These are phyloP conservation scores for Pichia ethanolica DNA, from an alignment of 805 yeast species.

Conservation along the genomic window DNA sequence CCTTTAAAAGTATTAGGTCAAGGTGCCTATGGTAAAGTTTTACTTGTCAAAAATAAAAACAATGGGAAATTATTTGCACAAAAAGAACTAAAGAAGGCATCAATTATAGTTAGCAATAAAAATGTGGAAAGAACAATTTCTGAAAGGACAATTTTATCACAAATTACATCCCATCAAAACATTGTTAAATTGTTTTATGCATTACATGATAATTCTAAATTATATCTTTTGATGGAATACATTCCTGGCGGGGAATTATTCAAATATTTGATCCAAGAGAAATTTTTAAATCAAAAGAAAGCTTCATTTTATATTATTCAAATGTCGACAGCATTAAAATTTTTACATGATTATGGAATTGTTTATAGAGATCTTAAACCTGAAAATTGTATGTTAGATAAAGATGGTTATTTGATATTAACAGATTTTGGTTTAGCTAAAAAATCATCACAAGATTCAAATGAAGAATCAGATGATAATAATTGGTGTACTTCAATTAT, in stretches of 20 bases:
- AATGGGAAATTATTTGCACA: conserved; percentile 70
- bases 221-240: conserved; percentile 70
- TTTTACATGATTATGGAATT: conserved; percentile 68
- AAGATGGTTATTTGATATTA: conserved; percentile 65
- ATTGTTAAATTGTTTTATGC: conserved; percentile 81
- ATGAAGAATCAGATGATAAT: conserved; percentile 25
- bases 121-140: conserved; percentile 68
- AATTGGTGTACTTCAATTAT: conserved; percentile 50
- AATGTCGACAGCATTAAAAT: conserved; percentile 66
- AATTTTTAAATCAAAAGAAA: conserved; percentile 46
- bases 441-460: conserved; percentile 26
- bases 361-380: conserved; percentile 87
- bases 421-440: conserved; percentile 82
- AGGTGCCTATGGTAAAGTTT: conserved; percentile 84
- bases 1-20: conserved; percentile 69
- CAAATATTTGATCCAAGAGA: conserved; percentile 43
- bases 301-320: conserved; percentile 75
- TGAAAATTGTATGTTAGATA: conserved; percentile 74
- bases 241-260: conserved; percentile 89
- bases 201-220: conserved; percentile 65
- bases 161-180: conserved; percentile 66
- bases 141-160: conserved; percentile 58
- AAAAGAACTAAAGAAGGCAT: conserved; percentile 76
- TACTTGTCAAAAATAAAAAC: conserved; percentile 55
- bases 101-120: conserved; percentile 46